Conservation (phyloP, 148 eudicot species). For the Rhododendron griersonianum region DNA sequence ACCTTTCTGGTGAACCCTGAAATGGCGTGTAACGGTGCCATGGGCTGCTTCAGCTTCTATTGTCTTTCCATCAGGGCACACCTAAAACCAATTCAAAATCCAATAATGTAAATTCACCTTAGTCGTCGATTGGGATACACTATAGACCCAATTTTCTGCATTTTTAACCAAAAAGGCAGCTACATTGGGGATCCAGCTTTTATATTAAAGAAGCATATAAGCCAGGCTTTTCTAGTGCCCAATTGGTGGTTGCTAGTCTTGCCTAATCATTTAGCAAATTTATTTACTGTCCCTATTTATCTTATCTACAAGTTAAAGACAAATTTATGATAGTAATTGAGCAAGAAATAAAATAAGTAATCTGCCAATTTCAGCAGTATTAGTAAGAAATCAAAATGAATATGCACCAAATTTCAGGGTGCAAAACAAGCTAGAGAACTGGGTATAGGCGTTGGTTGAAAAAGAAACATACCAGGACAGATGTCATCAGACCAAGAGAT, state of each 20-base stretch:
- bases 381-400: background rate
- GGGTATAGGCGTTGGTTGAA: background rate
- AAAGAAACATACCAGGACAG: conserved; percentile 54
- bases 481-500: conserved; percentile 79
- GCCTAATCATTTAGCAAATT: background rate
- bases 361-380: background rate
- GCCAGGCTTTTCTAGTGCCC: background rate
- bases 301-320: background rate
- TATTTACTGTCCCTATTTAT: background rate
- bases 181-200: background rate
- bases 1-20: conserved; percentile 51
- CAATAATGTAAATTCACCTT: background rate
- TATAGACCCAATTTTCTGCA: background rate
- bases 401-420: background rate
- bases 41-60: conserved; percentile 63
- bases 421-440: background rate
- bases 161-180: background rate
- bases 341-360: background rate
- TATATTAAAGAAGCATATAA: background rate
- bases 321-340: background rate
- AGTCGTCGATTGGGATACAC: background rate
- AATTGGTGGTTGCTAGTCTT: background rate
- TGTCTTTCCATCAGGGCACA: conserved; percentile 52
- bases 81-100: conserved; percentile 18
- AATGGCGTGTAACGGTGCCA: conserved; percentile 52